Evolutionary conservation across 2,329 filamentous ascomycete species (phyloP).

Genomic region (Paecilomyces fulvus): DNA sequence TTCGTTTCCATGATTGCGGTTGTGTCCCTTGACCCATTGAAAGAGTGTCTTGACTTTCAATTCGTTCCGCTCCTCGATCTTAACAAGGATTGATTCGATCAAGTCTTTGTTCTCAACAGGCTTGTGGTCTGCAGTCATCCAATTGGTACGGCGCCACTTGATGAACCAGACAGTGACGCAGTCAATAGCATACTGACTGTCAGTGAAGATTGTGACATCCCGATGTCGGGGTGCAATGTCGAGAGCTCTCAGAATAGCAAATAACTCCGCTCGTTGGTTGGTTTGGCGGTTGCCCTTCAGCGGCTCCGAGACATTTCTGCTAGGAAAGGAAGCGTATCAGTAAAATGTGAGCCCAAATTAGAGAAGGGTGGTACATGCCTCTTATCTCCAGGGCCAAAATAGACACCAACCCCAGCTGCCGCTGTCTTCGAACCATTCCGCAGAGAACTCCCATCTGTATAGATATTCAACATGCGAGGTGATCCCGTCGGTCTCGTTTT

Average conservation of each 20-base stretch:
- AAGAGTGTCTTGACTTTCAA: slow-evolving; percentile 59
- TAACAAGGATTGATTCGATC: slow-evolving; percentile 60
- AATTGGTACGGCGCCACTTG: slow-evolving; percentile 68
- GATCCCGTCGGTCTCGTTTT: slow-evolving; percentile 37
- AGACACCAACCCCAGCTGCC: slow-evolving; percentile 55
- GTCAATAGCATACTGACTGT: slow-evolving; percentile 84
- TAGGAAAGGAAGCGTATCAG: slow-evolving; percentile 16
- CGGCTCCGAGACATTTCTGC: slow-evolving; percentile 66
- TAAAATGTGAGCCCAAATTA: slow-evolving; percentile 8
- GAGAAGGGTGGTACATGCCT: slow-evolving; percentile 35
- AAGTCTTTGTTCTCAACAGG: slow-evolving; percentile 82
- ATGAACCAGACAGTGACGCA: slow-evolving; percentile 78
- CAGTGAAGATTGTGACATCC: slow-evolving; percentile 70
- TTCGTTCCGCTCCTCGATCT: slow-evolving; percentile 60
- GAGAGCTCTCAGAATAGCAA: slow-evolving; percentile 74
- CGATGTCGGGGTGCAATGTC: slow-evolving; percentile 62
- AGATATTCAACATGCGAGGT: slow-evolving; percentile 49
- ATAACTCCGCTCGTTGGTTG: slow-evolving; percentile 93
- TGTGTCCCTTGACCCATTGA: slow-evolving; percentile 86
- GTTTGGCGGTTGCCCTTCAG: slow-evolving; percentile 70
- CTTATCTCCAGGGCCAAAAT: slow-evolving; percentile 51
- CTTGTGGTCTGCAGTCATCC: slow-evolving; percentile 64
- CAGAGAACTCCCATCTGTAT: slow-evolving; percentile 55
- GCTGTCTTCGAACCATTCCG: slow-evolving; percentile 49
- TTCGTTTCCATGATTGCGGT: slow-evolving; percentile 62